Evolutionary conservation across 1,139 yeast species (phyloP), one percentile per base, ranked within the genome.

Genomic region (Hyphopichia pseudoburtonii): DNA sequence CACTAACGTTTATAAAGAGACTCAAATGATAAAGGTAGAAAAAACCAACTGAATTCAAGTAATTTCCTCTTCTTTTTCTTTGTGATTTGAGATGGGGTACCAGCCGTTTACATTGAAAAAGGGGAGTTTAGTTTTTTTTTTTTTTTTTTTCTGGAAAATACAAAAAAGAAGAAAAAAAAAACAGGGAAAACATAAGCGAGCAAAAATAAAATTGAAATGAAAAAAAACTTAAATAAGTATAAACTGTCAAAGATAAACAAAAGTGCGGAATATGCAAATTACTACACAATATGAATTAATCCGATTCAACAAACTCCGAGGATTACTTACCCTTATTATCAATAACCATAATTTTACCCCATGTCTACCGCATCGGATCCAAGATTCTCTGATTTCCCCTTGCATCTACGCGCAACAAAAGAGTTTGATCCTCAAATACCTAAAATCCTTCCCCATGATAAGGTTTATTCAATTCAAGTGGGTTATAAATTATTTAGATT

Each of bases 401-500:
- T 28, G 30, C 14, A 28, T 9, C 16, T 17, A 12, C 19, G 24
- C 6, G 26, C 33, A 4, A 26, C 56, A 10, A 52, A 51, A 5
- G 71, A 66, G 43, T 72, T 62, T 46, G 70, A 75, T 42, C 80
- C 74, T 0, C 46, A 60, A 2, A 82, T 85, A 32, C 86, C 88
- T 1, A 57, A 63, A 1, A 53, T 80, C 2, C 66, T 87, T 23
- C 82, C 92, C 21, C 74, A 69, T 41, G 84, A 81, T 34, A 77
- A 72, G 46, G 80, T 86, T 51, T 88, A 75, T 57, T 72, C 81
- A 11, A 75, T 89, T 19, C 89, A 85, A 56, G 82, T 88, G 4
- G 96, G 96, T 0, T 75, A 72, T 37, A 71, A 72, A 44, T 47
- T 75, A 26, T 84, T 78, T 55, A 64, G 70, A 26, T 45, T 79